phyloP scores from a whole-genome alignment of 352 stramenopile species.

The Thalassiosira mediterranea region DNA sequence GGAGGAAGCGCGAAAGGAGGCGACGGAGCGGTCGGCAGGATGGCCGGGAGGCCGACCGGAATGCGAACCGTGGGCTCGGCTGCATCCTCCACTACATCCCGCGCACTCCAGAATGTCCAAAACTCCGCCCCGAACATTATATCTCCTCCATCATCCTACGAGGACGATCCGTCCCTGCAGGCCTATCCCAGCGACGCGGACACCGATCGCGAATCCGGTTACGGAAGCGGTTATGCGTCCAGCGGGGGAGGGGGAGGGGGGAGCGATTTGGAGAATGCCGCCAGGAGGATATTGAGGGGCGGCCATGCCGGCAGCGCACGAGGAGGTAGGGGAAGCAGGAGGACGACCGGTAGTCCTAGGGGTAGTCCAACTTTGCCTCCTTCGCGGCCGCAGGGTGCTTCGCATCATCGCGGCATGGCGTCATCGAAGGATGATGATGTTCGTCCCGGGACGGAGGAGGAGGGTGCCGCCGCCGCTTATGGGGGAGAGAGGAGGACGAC shows the following conservation, averaged over 20 bases:
- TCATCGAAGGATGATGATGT: neutral
- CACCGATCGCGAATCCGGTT: neutral
- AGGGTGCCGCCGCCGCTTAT: neutral
- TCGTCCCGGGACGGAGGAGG: neutral
- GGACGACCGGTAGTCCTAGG: neutral
- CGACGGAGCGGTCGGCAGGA: too few relatives aligned
- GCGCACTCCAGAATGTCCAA: neutral
- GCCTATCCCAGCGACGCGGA: constrained; percentile 1
- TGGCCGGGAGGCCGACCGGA: too few relatives aligned
- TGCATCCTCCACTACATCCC: neutral
- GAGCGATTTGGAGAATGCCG: constrained; percentile 44
- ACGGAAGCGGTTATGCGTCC: constrained; percentile 13
- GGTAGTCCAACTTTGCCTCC: neutral
- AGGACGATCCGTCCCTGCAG: constrained; percentile 7
- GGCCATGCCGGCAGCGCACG: neutral
- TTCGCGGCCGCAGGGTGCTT: too few relatives aligned
- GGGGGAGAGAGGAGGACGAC: neutral
- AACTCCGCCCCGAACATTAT: neutral
- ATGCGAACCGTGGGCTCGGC: too few relatives aligned
- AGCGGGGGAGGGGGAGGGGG: neutral
- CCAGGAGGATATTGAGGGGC: constrained; percentile 32
- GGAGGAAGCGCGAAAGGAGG: too few relatives aligned
- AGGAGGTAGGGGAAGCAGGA: neutral
- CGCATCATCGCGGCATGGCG: too few relatives aligned
- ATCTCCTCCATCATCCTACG: constrained; percentile 3